Base-by-base conservation (phyloP, 2,329 filamentous ascomycete genomes). In the Aureobasidium subglaciale region DNA sequence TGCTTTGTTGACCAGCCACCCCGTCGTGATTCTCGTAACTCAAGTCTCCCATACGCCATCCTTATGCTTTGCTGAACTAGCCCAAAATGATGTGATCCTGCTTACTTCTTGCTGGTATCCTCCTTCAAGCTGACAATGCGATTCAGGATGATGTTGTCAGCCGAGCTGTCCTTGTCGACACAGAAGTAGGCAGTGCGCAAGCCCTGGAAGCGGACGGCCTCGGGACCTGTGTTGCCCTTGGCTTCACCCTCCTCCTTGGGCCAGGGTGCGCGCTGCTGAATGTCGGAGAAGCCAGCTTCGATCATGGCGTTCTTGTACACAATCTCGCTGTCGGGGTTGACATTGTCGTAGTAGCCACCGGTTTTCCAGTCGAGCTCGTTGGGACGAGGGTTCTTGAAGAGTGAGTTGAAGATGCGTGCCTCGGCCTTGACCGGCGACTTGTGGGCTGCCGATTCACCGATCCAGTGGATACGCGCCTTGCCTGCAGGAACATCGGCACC, bases 61-160 rank as follows among this genome's bases (percentile, higher is more conserved):
- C 35, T 38, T 32, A 52, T 52, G 48, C 48, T 50, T 38, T 24
- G 43, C 43, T 35, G 16, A 8, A 25, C 5, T 30, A 5, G 6
- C 13, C 35, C 25, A 30, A 38, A 52, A 48, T 11, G 20, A 30
- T 25, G 16, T 38, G 22, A 15, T 40, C 11, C 35, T 20, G 13
- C n/a, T 58, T 40, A 60, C 24, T 68, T 71, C 78, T 90, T 90
- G 56, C 83, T 83, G n/a, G 81, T 75, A 67, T 95, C 89, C 72
- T 96, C 91, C 75, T 95, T 95, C 66, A 96, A 72, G 45, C 87
- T 88, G 20, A 97, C 91, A 65, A 97, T 96, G 50, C 90, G 81
- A 74, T 97, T 97, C 27, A 97, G 74, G 45, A 97, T 82, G 61
- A 95, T 77, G 70, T 86, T 88, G n/a, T 89, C 87, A 29, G 83